phyloP scores from a whole-genome alignment of 2,329 filamentous ascomycete genomes.

The Chaetomium olivaceum region DNA sequence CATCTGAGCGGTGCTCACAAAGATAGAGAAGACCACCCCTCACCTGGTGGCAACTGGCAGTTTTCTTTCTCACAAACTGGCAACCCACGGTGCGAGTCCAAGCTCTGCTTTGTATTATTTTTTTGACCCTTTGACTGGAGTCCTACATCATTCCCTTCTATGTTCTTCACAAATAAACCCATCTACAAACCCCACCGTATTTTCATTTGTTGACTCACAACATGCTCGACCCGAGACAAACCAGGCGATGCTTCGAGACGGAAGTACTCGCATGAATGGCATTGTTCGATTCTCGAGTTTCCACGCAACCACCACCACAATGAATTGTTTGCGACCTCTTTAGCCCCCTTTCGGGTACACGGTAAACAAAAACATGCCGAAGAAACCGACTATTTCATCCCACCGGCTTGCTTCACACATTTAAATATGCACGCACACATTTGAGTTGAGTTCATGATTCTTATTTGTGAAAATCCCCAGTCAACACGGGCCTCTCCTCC shows the following conservation, averaged over 20 bases:
- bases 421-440: not conserved
- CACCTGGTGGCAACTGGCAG: not conserved
- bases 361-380: not conserved
- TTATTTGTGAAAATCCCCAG: not conserved
- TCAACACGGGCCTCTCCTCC: not conserved
- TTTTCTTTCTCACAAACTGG: not conserved
- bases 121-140: too few species aligned
- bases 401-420: not conserved
- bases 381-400: too few species aligned
- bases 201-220: not conserved
- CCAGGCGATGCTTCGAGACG: not conserved
- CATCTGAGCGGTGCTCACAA: not conserved
- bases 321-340: not conserved
- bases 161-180: too few species aligned
- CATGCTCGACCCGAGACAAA: not conserved
- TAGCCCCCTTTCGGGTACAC: not conserved
- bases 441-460: not conserved
- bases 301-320: not conserved
- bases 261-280: not conserved
- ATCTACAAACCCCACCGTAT: not conserved
- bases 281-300: not conserved
- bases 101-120: too few species aligned
- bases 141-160: too few species aligned
- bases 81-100: too few species aligned
- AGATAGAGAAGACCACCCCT: not conserved